Base-by-base conservation (phyloP, 2,329 filamentous ascomycete genomes). In the Bertia moriformis region DNA sequence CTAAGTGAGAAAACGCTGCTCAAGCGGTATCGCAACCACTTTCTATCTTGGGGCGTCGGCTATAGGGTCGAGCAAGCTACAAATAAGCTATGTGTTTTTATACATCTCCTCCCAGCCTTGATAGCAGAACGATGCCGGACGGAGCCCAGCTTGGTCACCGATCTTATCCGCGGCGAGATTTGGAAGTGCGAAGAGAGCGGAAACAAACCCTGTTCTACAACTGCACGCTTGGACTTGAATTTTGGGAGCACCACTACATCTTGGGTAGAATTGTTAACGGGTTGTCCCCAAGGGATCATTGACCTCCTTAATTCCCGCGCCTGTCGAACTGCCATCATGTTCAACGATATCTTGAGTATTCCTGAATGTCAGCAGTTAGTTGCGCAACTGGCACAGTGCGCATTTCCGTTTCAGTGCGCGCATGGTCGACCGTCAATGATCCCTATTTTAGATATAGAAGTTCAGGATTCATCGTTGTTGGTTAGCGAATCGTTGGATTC, bases 121-220 rank as follows among this genome's bases (percentile, higher is more conserved):
- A 71, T 80, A 40, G 63, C 65, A 4, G 71, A 77, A 46, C 65
- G 75, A 33, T 78, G 73, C 50, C 64, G 62, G 39, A 45, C 60
- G 5, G 66, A 74, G 30, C 69, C 71, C 3, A 60, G 62, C 27
- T 45, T 77, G 5, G 51, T 74, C 4, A 63, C 71, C 40, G 62
- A 70, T 2, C 54, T 80, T 17, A 57, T 80, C n/a, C 66, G 75
- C 5, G 52, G 60, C 2, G 71, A 76, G 41, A 56, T 73, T 10
- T 78, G 73, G 70, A 60, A 56, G 36, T 57, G 62, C 13, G 56
- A 59, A 19, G 63, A 65, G 39, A 46, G 45, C 18, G 46, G 46
- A 4, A 39, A 42, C 20, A 15, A 30, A 10, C 14, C 33, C 14
- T 15, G 22, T 4, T 10, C 38, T 20, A 41, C 19, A 15, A 27